Percentiles rank a stretch among this genome's conserved stretches.
These are phyloP conservation scores for Pseudocercospora fuligena DNA, from an alignment of 2,329 filamentous ascomycete genomes.

Conservation along the genomic window DNA sequence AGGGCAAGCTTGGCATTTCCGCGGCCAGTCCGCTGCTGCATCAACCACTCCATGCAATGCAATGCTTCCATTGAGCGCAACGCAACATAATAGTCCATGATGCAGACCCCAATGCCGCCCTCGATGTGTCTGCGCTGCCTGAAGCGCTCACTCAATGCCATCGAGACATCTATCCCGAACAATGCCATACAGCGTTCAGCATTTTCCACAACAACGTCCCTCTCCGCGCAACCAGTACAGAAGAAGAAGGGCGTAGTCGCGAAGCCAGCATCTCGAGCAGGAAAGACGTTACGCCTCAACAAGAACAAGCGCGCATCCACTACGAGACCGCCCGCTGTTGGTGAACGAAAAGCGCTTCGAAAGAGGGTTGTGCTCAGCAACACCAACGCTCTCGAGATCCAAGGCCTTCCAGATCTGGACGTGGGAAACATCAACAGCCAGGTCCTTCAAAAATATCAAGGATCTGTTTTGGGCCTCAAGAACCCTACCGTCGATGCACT, in stretches of 20 bases:
- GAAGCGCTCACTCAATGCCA: constrained; percentile 27
- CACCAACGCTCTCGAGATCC: constrained; percentile 83
- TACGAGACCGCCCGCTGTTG: constrained; percentile 52
- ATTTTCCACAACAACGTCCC: constrained; percentile 41
- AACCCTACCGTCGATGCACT: constrained; percentile 76
- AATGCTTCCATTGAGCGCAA: background rate
- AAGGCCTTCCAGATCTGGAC: constrained; percentile 65
- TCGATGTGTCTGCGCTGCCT: constrained; percentile 37
- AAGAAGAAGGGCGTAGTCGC: constrained; percentile 36
- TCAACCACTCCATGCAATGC: background rate
- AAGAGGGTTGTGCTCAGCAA: constrained; percentile 93
- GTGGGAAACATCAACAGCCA: constrained; percentile 19
- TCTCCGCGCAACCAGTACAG: constrained; percentile 32
- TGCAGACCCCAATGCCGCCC: constrained; percentile 31
- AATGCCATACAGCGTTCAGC: constrained; percentile 32
- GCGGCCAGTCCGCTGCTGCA: background rate
- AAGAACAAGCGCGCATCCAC: constrained; percentile 38
- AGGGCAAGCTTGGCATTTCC: background rate
- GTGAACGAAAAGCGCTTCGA: constrained; percentile 84
- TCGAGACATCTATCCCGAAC: constrained; percentile 14
- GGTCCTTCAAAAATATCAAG: constrained; percentile 58
- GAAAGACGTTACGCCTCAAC: constrained; percentile 35
- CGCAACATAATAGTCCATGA: background rate
- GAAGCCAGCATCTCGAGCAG: constrained; percentile 28
- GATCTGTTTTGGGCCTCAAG: constrained; percentile 72